phyloP scores from a whole-genome alignment of 208 protist species.

The Herpetomonas samuelpessoai region DNA sequence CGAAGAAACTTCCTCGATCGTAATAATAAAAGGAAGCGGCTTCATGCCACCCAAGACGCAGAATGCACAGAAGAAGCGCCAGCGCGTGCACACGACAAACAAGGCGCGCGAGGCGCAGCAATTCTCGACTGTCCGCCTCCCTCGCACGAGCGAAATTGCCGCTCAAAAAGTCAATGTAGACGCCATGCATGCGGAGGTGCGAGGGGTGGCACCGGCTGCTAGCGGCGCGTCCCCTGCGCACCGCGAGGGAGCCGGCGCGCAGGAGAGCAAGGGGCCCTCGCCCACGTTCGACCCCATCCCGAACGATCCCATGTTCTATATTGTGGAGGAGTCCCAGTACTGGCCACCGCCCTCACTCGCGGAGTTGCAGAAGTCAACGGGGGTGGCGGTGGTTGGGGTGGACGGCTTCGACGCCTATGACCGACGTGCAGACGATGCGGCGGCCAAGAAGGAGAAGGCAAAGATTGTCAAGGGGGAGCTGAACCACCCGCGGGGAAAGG shows the following conservation, averaged over 20 bases:
- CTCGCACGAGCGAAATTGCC: constrained; percentile 44
- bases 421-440: constrained; percentile 61
- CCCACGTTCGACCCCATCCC: constrained; percentile 72
- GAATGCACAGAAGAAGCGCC: constrained; percentile 36
- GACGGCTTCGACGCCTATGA: constrained; percentile 86
- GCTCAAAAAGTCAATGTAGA: constrained; percentile 47
- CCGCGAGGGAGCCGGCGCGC: not conserved
- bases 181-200: constrained; percentile 27
- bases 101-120: constrained; percentile 69
- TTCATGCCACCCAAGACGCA: constrained; percentile 15
- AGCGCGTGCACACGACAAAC: constrained; percentile 76
- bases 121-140: constrained; percentile 74
- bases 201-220: not conserved
- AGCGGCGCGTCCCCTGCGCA: constrained; percentile 1
- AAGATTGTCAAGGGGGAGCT: constrained; percentile 75
- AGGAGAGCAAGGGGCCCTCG: not conserved
- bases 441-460: constrained; percentile 40
- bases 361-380: constrained; percentile 47
- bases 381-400: constrained; percentile 20
- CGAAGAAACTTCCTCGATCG: too few relatives aligned
- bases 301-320: constrained; percentile 67
- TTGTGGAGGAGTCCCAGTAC: constrained; percentile 56
- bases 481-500: constrained; percentile 81
- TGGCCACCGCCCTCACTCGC: constrained; percentile 72
- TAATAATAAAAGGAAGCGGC: too few relatives aligned